phyloP scores from a whole-genome alignment of 306 rosid genomes.

The Quercus gilva region DNA sequence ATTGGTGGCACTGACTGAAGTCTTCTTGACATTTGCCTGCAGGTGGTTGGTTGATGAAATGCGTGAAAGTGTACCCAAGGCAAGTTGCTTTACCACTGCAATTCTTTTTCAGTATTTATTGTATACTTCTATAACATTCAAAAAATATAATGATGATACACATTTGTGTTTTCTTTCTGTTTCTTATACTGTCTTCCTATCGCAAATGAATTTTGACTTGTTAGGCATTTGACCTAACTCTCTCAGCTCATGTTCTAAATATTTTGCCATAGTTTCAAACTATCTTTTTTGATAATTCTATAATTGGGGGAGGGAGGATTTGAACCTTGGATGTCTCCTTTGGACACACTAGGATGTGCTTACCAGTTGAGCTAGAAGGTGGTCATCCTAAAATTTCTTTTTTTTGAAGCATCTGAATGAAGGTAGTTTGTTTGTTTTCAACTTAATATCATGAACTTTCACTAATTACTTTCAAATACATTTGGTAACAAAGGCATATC shows the following conservation, averaged over 20 bases:
- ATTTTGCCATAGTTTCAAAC: background rate
- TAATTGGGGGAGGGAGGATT: no score
- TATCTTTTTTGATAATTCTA: no score
- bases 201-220: background rate
- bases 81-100: constrained; percentile 28
- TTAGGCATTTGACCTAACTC: background rate
- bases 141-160: background rate
- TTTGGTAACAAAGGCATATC: background rate
- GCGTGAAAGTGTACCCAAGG: constrained; percentile 85
- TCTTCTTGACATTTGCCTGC: constrained; percentile 30
- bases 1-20: constrained; percentile 14
- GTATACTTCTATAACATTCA: background rate
- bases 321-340: no score
- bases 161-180: background rate
- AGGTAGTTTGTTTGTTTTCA: background rate
- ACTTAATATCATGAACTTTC: background rate
- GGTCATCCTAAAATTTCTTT: background rate
- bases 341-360: no score
- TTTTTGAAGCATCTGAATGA: background rate
- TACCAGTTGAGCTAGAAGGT: no score
- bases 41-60: constrained; percentile 98
- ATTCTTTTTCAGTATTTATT: background rate
- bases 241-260: background rate
- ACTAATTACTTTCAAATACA: background rate
- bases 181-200: background rate